Evolutionary conservation across 345 rosid genomes (phyloP).

Genomic region (Rhodamnia rubescens): DNA sequence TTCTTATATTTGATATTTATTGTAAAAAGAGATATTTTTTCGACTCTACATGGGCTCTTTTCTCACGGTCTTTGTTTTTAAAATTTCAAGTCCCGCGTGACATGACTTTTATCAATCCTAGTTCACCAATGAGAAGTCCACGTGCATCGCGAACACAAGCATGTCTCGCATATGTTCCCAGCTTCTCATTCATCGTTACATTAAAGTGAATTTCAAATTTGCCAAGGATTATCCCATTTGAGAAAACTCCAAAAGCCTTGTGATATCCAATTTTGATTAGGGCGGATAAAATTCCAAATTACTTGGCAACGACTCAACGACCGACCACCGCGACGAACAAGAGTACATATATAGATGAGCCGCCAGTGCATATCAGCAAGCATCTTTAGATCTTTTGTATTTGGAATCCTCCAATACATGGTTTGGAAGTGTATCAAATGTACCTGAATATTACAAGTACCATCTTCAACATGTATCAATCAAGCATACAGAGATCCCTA

Average conservation of each 20-base stretch:
- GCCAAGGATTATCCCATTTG: neutral
- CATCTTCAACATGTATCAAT: neutral
- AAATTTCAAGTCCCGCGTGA: neutral
- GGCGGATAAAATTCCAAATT: neutral
- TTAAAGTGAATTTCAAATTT: neutral
- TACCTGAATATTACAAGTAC: neutral
- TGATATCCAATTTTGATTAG: neutral
- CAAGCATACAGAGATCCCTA: neutral
- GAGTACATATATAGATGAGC: neutral
- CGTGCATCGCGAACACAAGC: neutral
- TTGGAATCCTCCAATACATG: neutral
- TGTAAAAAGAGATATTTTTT: too few species aligned
- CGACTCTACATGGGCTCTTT: neutral
- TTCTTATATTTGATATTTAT: neutral
- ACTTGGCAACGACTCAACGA: neutral
- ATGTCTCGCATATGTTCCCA: neutral
- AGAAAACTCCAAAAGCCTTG: neutral
- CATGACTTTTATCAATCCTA: accelerated
- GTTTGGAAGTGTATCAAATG: neutral
- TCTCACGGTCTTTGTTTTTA: neutral
- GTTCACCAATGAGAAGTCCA: neutral
- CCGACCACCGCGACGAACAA: neutral
- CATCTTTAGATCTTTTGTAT: neutral
- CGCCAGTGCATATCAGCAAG: neutral
- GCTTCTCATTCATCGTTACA: neutral